Percentiles rank a stretch among this genome's conserved stretches.
Evolutionary conservation across 768 basidiomycete species (phyloP).

Genomic region (Artomyces pyxidatus): DNA sequence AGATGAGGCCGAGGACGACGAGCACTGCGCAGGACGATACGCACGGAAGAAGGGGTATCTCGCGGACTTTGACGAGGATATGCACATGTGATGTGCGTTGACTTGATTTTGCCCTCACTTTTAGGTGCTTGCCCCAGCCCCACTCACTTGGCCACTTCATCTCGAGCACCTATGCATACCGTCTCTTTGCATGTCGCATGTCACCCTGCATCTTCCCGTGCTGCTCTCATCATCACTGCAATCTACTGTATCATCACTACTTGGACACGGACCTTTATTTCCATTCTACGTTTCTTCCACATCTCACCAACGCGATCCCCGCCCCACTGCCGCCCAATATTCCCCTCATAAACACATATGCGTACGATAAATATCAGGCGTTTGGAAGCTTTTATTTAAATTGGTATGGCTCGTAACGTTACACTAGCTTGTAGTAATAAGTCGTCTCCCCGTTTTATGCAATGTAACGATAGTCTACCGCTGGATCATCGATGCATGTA

Average conservation of each 20-base stretch:
- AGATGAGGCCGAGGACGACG: conserved; percentile 68
- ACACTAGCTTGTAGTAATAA: conserved; percentile 10
- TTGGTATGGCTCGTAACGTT: not conserved
- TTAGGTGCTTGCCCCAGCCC: not conserved
- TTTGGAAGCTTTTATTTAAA: conserved; percentile 1
- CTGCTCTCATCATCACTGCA: conserved; percentile 4
- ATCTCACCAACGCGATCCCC: not conserved
- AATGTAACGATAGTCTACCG: not conserved
- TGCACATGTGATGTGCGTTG: conserved; percentile 22
- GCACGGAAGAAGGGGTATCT: conserved; percentile 44
- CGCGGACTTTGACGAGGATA: conserved; percentile 26
- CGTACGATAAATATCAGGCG: conserved; percentile 1
- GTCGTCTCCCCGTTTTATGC: not conserved
- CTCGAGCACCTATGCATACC: no score
- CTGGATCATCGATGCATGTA: not conserved
- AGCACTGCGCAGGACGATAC: conserved; percentile 60
- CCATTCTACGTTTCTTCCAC: conserved; percentile 1
- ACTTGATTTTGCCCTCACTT: not conserved
- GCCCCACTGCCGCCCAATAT: not conserved
- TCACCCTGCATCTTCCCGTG: conserved; percentile 3
- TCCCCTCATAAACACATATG: conserved; percentile 1
- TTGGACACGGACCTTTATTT: conserved; percentile 10
- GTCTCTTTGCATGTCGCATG: no score
- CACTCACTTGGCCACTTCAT: not conserved
- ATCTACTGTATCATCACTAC: conserved; percentile 10